These are phyloP conservation scores for Beauveria scarabaeidicola DNA, from an alignment of 2,329 filamentous ascomycete species.

Conservation along the genomic window DNA sequence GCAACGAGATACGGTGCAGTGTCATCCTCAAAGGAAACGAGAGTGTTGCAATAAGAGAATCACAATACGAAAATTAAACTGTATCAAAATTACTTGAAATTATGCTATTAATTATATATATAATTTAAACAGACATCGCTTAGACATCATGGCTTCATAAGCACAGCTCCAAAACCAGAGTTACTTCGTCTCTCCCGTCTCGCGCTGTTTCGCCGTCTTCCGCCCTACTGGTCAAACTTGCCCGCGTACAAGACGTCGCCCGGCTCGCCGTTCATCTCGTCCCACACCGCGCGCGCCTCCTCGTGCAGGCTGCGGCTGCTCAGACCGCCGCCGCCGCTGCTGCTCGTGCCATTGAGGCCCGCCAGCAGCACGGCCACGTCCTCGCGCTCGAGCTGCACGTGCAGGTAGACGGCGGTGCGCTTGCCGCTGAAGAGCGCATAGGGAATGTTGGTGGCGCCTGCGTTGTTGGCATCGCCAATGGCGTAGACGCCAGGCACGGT, in stretches of 20 bases:
- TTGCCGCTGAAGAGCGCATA: slow-evolving; percentile 54
- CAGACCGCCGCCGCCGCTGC: neutral
- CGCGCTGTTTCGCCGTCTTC: slow-evolving; percentile 22
- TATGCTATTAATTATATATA: neutral
- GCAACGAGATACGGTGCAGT: no score
- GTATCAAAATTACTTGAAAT: neutral
- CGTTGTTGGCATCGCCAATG: slow-evolving; percentile 51
- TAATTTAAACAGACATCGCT: neutral
- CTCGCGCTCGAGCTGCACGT: slow-evolving; percentile 38
- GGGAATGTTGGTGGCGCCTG: slow-evolving; percentile 51
- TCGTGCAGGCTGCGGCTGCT: slow-evolving; percentile 23
- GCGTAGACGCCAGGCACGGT: slow-evolving; percentile 48
- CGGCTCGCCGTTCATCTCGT: slow-evolving; percentile 33
- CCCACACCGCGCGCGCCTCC: slow-evolving; percentile 35
- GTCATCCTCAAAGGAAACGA: no score
- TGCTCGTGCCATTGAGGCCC: slow-evolving; percentile 12
- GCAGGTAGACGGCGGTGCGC: slow-evolving; percentile 46
- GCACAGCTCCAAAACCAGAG: neutral
- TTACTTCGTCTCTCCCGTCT: neutral
- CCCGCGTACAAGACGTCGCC: slow-evolving; percentile 39
- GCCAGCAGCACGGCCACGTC: slow-evolving; percentile 27
- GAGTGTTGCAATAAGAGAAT: no score
- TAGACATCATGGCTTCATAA: neutral
- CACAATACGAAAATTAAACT: neutral
- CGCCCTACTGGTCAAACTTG: slow-evolving; percentile 24